Conservation (phyloP, 2,329 filamentous ascomycete genomes). For the Metarhizium guizhouense region DNA sequence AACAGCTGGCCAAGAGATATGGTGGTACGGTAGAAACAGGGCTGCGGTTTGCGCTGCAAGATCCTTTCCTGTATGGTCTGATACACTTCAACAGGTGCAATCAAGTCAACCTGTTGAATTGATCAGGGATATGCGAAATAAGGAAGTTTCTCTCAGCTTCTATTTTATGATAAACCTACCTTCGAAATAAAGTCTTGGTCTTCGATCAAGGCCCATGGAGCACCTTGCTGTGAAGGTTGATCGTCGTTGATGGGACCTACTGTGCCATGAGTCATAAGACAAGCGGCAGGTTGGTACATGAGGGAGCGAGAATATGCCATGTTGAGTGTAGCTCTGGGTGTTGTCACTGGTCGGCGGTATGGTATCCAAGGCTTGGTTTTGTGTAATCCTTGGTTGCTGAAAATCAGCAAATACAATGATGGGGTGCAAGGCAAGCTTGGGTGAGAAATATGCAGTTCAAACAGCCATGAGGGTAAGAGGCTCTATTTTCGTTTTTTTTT, state of each 20-base stretch:
- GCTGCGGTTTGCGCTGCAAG: slow-evolving; percentile 22
- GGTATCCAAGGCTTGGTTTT: background rate
- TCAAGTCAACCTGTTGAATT: slow-evolving; percentile 49
- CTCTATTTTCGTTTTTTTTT: too few species aligned
- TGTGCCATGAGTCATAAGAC: slow-evolving; percentile 61
- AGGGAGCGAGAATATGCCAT: slow-evolving; percentile 34
- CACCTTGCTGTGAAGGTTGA: slow-evolving; percentile 61
- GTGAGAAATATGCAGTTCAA: too few species aligned
- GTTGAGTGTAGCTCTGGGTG: slow-evolving; percentile 24
- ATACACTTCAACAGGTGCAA: slow-evolving; percentile 59
- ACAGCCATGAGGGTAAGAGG: too few species aligned
- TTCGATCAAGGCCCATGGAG: slow-evolving; percentile 65
- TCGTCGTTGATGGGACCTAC: slow-evolving; percentile 62
- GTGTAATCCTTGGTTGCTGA: background rate
- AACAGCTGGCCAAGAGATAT: slow-evolving; percentile 67
- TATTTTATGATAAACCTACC: slow-evolving; percentile 27
- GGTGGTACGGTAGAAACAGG: slow-evolving; percentile 57
- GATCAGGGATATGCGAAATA: background rate
- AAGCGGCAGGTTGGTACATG: slow-evolving; percentile 54
- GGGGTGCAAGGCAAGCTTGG: background rate
- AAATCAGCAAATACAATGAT: too few species aligned
- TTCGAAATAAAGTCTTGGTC: slow-evolving; percentile 61
- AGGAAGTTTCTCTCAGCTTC: background rate
- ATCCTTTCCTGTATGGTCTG: slow-evolving; percentile 45
- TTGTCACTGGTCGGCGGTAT: background rate